Evolutionary conservation across 2,329 filamentous ascomycete species (phyloP).

Genomic region (Fusarium metavorans): DNA sequence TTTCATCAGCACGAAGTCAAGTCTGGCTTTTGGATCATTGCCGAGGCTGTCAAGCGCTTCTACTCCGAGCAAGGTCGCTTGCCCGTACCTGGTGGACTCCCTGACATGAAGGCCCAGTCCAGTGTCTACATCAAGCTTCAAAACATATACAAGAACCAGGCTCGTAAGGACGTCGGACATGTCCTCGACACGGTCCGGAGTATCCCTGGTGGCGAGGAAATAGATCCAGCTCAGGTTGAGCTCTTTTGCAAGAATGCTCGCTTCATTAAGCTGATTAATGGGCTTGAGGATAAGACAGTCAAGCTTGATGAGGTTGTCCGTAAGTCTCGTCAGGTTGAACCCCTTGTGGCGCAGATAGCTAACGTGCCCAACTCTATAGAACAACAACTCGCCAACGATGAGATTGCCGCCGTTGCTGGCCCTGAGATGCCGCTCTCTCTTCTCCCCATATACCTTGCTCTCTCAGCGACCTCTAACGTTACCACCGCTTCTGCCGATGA

Average conservation of each 20-base stretch:
- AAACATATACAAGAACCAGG: slow-evolving; percentile 92
- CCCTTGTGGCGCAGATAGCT: not conserved
- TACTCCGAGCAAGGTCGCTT: slow-evolving; percentile 78
- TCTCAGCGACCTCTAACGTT: slow-evolving; percentile 65
- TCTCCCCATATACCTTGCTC: slow-evolving; percentile 76
- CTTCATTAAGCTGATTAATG: slow-evolving; percentile 88
- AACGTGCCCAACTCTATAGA: slow-evolving; percentile 52
- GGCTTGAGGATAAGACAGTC: slow-evolving; percentile 56
- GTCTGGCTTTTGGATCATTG: slow-evolving; percentile 89
- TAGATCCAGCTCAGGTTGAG: slow-evolving; percentile 83
- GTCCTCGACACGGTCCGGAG: slow-evolving; percentile 75
- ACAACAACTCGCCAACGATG: slow-evolving; percentile 66
- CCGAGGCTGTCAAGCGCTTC: slow-evolving; percentile 82
- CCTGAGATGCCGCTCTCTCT: slow-evolving; percentile 68
- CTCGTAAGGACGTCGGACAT: slow-evolving; percentile 80
- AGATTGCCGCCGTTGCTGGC: slow-evolving; percentile 60
- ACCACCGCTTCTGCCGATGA: slow-evolving; percentile 60
- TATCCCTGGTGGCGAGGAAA: slow-evolving; percentile 59
- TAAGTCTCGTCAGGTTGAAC: slow-evolving; percentile 53
- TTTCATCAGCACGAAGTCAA: slow-evolving; percentile 56
- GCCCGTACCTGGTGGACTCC: slow-evolving; percentile 86
- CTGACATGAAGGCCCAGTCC: slow-evolving; percentile 98
- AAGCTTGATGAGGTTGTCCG: slow-evolving; percentile 66
- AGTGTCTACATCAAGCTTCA: slow-evolving; percentile 90
- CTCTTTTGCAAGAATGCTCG: slow-evolving; percentile 95